Evolutionary conservation across 345 rosid genomes (phyloP).

Genomic region (Eucalyptus pauciflora): DNA sequence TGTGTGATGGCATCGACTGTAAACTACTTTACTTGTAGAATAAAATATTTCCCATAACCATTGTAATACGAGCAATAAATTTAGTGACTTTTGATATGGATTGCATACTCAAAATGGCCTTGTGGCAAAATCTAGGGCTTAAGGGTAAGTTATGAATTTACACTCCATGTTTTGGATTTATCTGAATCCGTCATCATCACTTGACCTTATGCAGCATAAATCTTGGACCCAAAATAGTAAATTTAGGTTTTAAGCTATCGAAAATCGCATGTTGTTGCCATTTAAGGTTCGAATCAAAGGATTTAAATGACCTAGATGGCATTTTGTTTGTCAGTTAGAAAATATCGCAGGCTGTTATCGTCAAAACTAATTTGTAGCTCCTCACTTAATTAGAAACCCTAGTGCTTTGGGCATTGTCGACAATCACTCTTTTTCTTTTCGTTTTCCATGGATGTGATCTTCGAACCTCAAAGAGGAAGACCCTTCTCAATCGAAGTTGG

Average conservation of each 20-base stretch:
- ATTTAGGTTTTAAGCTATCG: neutral
- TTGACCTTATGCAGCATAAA: neutral
- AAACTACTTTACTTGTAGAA: neutral
- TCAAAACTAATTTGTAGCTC: neutral
- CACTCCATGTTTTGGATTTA: neutral
- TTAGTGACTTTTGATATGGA: neutral
- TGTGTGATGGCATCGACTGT: neutral
- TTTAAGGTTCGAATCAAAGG: neutral
- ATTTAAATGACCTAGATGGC: neutral
- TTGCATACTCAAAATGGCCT: neutral
- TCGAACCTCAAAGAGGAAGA: conserved; percentile 35
- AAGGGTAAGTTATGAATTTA: neutral
- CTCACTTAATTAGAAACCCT: neutral
- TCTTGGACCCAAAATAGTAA: neutral
- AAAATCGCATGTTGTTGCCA: neutral
- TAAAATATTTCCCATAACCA: neutral
- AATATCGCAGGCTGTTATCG: neutral
- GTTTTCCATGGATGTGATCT: conserved; percentile 46
- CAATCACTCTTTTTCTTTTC: neutral
- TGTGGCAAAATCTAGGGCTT: neutral
- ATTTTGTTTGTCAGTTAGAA: neutral
- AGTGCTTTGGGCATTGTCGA: neutral
- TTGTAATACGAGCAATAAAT: neutral
- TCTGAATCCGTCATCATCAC: neutral
- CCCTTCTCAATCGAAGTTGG: conserved; percentile 70